phyloP scores from a whole-genome alignment of 2,329 filamentous ascomycete species.

The Pseudogymnoascus sp. region DNA sequence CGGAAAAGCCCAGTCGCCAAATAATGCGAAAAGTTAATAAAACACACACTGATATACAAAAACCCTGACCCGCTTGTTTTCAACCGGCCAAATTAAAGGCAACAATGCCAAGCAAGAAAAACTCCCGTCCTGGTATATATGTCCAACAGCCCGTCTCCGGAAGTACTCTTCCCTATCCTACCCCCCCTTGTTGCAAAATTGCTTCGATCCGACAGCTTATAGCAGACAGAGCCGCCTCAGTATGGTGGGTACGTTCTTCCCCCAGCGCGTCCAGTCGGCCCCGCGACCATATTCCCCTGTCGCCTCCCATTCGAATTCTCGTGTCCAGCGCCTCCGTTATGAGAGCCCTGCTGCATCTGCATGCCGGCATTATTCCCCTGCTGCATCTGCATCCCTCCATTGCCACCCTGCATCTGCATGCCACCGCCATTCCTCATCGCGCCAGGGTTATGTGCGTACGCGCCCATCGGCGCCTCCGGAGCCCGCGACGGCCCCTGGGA shows the following conservation, averaged over 20 bases:
- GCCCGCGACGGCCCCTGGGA: not conserved
- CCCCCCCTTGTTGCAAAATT: not conserved
- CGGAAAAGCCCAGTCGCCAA: not conserved
- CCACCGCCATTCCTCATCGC: not conserved
- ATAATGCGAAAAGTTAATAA: not conserved
- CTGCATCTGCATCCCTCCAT: slow-evolving; percentile 5
- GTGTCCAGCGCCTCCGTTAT: not conserved
- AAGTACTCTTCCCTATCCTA: not conserved
- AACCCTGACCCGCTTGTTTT: not conserved
- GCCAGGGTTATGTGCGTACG: not conserved
- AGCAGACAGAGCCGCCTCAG: not conserved
- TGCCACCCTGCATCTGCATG: slow-evolving; percentile 6
- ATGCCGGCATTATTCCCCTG: not conserved
- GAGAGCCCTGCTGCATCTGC: not conserved
- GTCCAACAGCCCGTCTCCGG: not conserved
- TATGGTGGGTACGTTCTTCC: not conserved
- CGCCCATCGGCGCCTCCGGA: slow-evolving; percentile 9
- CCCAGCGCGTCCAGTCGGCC: not conserved
- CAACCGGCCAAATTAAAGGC: not conserved
- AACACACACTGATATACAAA: slow-evolving; percentile 5
- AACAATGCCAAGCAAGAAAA: slow-evolving; percentile 7
- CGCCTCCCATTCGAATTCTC: not conserved
- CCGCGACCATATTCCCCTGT: not conserved
- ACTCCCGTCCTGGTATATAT: slow-evolving; percentile 3
- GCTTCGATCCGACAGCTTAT: not conserved